Conservation (phyloP, 2,329 filamentous ascomycete genomes). For the Sordariomycetes sp. region DNA sequence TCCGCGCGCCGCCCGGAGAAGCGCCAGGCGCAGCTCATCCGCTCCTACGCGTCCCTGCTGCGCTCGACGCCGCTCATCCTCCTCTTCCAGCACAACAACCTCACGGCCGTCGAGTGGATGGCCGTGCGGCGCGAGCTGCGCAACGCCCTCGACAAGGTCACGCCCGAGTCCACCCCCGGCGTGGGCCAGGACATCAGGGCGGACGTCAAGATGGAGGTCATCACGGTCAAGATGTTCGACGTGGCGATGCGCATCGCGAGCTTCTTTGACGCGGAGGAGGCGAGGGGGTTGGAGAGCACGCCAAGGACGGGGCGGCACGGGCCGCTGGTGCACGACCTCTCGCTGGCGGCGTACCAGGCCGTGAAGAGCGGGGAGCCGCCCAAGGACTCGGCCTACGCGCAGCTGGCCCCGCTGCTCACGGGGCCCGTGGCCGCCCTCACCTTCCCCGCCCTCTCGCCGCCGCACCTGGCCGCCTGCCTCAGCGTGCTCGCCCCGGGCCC, state of each 20-base stretch:
- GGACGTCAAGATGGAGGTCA: slow-evolving; percentile 65
- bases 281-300: slow-evolving; percentile 19
- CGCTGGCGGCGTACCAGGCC: slow-evolving; percentile 37
- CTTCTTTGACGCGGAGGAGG: slow-evolving; percentile 53
- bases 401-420: slow-evolving; percentile 65
- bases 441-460: slow-evolving; percentile 73
- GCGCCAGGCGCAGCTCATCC: slow-evolving; percentile 79
- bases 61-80: slow-evolving; percentile 77
- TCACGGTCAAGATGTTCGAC: slow-evolving; percentile 83
- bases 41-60: slow-evolving; percentile 79
- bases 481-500: slow-evolving; percentile 67
- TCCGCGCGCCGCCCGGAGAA: slow-evolving; percentile 78
- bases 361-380: slow-evolving; percentile 18
- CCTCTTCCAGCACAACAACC: slow-evolving; percentile 65
- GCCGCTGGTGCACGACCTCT: slow-evolving; percentile 39
- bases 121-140: slow-evolving; percentile 31
- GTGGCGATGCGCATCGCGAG: slow-evolving; percentile 78
- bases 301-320: slow-evolving; percentile 17
- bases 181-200: slow-evolving; percentile 37
- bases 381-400: slow-evolving; percentile 32
- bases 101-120: slow-evolving; percentile 55
- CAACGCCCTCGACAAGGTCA: slow-evolving; percentile 30
- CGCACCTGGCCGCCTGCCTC: slow-evolving; percentile 72
- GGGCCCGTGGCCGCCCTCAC: slow-evolving; percentile 74
- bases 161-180: not conserved